Base-by-base conservation (phyloP, 2,329 filamentous ascomycete species). In the Colletotrichum karsti region DNA sequence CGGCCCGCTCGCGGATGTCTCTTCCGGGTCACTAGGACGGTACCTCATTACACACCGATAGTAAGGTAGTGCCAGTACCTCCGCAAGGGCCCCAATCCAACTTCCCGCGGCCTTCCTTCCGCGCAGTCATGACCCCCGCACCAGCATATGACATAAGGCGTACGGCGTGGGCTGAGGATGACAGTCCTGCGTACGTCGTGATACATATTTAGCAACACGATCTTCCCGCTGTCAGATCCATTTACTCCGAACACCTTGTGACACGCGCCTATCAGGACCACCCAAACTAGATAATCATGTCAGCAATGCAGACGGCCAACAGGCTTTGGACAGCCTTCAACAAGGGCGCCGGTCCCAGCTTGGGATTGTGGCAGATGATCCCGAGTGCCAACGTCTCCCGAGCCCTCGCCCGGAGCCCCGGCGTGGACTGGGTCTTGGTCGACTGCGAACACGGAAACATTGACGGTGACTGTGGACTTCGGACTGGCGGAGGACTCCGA, bases 341-440 rank as follows among this genome's bases (percentile, higher is more conserved):
- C 24, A 81, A 84, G 69, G 83, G 81, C 57, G 81, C 77, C 57
- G 77, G 79, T 24, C 79, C 85, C 6, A 84, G 86, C 54, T 81
- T 89, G 71, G 89, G 89, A 4, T 81, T 86, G 59, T 91, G 88
- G 89, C 89, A 91, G 78, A 89, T 89, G 82, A 78, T 91, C 60
- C 88, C 89, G 0, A 87, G 88, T 0, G 81, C 84, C 48, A 90
- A 90, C 69, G 79, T 90, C 12, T 88, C 88, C 5, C 83, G 89
- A 59, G 77, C 84, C 18, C 80, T 93, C 53, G 90, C 91, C 2
- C 81, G 88, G 61, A 85, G 85, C 3, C 79, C 85, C 1, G 90
- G 89, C 1, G 83, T 90, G 2, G 90, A 92, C 74, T 92, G 90
- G 84, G 87, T 93, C 9, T 81, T 91, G 76, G 87, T 87, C 56